Evolutionary conservation across 2,329 filamentous ascomycete genomes (phyloP), one percentile per base, ranked within the genome.

Genomic region (Acephala macrosclerotiorum): DNA sequence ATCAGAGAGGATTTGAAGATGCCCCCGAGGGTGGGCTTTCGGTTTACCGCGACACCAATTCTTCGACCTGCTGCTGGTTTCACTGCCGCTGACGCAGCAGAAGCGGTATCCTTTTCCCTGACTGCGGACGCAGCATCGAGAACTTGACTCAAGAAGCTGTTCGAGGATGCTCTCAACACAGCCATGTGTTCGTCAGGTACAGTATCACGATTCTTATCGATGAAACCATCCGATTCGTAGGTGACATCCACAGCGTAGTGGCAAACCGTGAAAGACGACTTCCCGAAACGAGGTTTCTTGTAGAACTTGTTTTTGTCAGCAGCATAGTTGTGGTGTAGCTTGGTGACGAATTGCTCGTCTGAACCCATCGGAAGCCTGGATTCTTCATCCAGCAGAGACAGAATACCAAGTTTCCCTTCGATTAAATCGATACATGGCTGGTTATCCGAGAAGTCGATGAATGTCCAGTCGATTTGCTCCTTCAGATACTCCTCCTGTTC

Each of bases 1-100:
- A 99, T 98, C 75, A 99, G 84, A 9, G 96, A 98, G 2, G 94
- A 97, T 77, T 97, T 97, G 89, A 99, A 99, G 72, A 99, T 99
- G 68, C 96, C 96, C 79, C 96, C 96, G 35, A 99, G 88, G 1
- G 96, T 99, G 40, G 96, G 96, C 80, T 99, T 99, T 77, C 95
- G 89, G 81, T 97, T 96, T 70, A 96, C 93, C 72, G 94, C 94
- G 67, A 95, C 93, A 75, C 93, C 93, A 72, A 96, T 93, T 80
- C 94, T 93, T 76, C 94, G 91, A 63, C 93, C 93, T 59, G 89
- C 89, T 65, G 91, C 88, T 53, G 92, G 88, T 78, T 92, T 96
- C 60, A 94, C 91, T n/a, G 92, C 89, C 81, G 85, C 86, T 26
- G 87, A 89, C 25, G 85, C 82, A 9, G 86, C 83, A 33, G 87